Base-by-base conservation (phyloP, 805 yeast genomes). In the Cephaloascus albidus region DNA sequence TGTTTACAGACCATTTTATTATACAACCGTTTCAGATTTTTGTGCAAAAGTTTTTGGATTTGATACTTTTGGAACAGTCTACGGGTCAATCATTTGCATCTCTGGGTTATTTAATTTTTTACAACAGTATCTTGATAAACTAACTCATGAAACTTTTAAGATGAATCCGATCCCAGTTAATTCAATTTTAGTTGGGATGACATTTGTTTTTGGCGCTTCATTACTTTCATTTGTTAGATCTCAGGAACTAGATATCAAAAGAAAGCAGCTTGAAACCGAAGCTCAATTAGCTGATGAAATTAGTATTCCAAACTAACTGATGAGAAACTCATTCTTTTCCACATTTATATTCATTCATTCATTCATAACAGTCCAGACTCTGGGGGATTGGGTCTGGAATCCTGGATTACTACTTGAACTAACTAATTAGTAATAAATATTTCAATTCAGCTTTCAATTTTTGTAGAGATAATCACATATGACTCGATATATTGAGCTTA, bases 11-110 rank as follows among this genome's bases (percentile, higher is more conserved):
- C 96, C 97, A 10, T 85, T 89, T 53, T 88, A 85, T 54, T 90
- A 89, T 60, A 89, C 97, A 2, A 85, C 94, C 2, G 86, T 88
- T 4, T 84, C 95, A 1, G 97, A 90, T 58, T 87, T 81, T 57
- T 76, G 88, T 51, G 94, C 95, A 20, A 89, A 89, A 55, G 90
- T 89, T 26, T 89, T 90, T 63, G 97, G 97, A 0, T 88, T 84
- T 58, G 81, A 78, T 40, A 87, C 94, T 1, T 89, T 90, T 60
- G 97, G 97, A 30, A 84, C 88, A 1, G 81, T 90, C 4, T 90
- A 90, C 54, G 97, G 97, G 1, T 61, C 89, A 16, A 70, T 88
- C 51, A 86, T 88, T 52, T 81, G 88, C 42, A 65, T 84, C 43
- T 77, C 95, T 14, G 97, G 97, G 4, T 43, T 82, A n/a, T 75